A percentile compares a stretch with the other conserved stretches of the same genome.
These are phyloP conservation scores for Magnolia changhungtana DNA, from an alignment of 164 flowering plant species.

Conservation along the genomic window DNA sequence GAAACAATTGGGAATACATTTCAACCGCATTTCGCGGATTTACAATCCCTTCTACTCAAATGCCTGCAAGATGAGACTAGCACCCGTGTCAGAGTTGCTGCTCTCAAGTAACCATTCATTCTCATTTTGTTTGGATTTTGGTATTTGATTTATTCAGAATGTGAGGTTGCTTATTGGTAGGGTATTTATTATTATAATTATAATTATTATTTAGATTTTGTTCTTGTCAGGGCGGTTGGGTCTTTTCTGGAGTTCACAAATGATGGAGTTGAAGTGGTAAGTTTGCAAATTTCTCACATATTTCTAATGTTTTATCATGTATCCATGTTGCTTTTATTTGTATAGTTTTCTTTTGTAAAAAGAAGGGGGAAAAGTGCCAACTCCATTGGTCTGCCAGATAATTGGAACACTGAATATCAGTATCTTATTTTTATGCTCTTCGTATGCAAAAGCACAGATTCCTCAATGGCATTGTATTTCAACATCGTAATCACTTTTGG, in stretches of 20 bases:
- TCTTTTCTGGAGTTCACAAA: slow-evolving; percentile 86
- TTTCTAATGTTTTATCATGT: background rate
- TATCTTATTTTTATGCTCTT: no score
- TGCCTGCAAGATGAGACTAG: slow-evolving; percentile 91
- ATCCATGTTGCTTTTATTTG: background rate
- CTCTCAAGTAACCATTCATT: slow-evolving; percentile 66
- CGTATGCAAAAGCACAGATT: no score
- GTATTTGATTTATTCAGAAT: background rate
- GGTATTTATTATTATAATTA: background rate
- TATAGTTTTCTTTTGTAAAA: no score
- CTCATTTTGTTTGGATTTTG: background rate
- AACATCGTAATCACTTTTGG: background rate
- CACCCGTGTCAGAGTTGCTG: slow-evolving; percentile 90
- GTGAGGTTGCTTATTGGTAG: background rate
- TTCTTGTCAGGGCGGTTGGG: slow-evolving; percentile 79
- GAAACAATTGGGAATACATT: slow-evolving; percentile 88
- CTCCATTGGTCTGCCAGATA: no score
- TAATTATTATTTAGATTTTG: background rate
- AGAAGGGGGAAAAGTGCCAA: no score
- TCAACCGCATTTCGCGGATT: slow-evolving; percentile 65
- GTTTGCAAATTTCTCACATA: slow-evolving; percentile 20
- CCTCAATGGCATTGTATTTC: no score
- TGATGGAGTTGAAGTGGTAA: slow-evolving; percentile 86
- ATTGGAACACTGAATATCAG: no score
- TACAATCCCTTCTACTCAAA: slow-evolving; percentile 81